A percentile compares a stretch with the other conserved stretches of the same genome.
These are phyloP conservation scores for Mortierella hygrophila DNA, from an alignment of 192 early-diverging fungal genomes.

Conservation along the genomic window DNA sequence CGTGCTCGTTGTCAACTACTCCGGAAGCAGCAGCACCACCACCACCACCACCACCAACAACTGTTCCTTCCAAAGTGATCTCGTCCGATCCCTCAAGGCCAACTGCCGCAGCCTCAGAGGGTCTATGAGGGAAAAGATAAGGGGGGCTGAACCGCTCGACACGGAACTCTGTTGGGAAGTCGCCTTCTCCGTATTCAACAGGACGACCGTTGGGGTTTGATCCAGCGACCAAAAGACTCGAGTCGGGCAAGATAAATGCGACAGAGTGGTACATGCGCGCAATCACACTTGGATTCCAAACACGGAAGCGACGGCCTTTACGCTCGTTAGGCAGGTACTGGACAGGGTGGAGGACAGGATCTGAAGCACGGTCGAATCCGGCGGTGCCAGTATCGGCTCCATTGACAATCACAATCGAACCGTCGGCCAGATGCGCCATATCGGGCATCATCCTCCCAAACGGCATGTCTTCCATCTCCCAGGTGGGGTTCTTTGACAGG, in stretches of 20 bases:
- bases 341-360: slow-evolving; percentile 50
- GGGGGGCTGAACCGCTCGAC: slow-evolving; percentile 67
- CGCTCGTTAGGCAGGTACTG: slow-evolving; percentile 47
- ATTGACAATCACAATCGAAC: slow-evolving; percentile 46
- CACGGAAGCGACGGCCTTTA: slow-evolving; percentile 23
- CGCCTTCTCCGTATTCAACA: slow-evolving; percentile 34
- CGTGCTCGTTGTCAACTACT: background rate
- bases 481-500: slow-evolving; percentile 33
- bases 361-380: slow-evolving; percentile 50
- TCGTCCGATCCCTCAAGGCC: background rate
- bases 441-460: slow-evolving; percentile 57
- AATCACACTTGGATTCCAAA: slow-evolving; percentile 55
- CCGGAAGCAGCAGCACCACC: background rate
- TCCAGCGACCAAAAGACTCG: slow-evolving; percentile 51
- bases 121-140: slow-evolving; percentile 58
- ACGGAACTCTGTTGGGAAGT: slow-evolving; percentile 63
- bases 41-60: background rate
- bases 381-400: slow-evolving; percentile 51
- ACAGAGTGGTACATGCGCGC: slow-evolving; percentile 61
- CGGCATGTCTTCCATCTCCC: slow-evolving; percentile 58
- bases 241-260: slow-evolving; percentile 52
- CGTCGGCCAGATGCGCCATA: slow-evolving; percentile 49
- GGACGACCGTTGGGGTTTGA: slow-evolving; percentile 55
- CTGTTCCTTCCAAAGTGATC: background rate
- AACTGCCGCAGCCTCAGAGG: background rate